Base-by-base conservation (phyloP, 176 grass and related monocot genomes). In the Pharus latifolius region DNA sequence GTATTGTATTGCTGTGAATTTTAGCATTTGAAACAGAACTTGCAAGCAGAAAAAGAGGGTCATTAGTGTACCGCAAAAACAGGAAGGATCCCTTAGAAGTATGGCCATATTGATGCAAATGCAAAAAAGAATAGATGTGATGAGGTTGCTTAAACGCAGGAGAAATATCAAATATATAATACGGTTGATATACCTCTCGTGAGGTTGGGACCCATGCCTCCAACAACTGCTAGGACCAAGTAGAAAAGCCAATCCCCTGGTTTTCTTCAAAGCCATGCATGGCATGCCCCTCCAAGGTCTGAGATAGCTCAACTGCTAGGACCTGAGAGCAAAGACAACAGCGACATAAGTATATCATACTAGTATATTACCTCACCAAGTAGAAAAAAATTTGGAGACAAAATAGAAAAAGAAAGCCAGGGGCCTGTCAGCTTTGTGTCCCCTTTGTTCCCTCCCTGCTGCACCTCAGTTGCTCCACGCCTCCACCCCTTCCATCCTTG, bases 401-500 rank as follows among this genome's bases (percentile, higher is more conserved):
- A 62, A n/a, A 56, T 44, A 65, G 68, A 79, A 82, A n/a, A 79
- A 65, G 65, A 59, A 76, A 61, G 65, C 76, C 65, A 85, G 83
- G 80, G 78, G 27, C 56, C 65, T 93, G 94, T 98, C 89, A 80
- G 56, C 45, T 52, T 61, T 53, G 56, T 92, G 92, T 73, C 67
- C 73, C 61, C 60, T 52, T 73, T 37, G 51, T 79, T 79, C 81
- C 81, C 67, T 67, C 32, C 67, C 30, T 50, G 55, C 74, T 83
- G 69, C 67, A 68, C 69, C 82, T 76, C 64, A 76, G 69, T 10
- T 45, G 69, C 83, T 85, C 63, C 70, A 80, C 76, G n/a, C n/a
- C n/a, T n/a, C n/a, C n/a, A 74, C 56, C 46, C 22, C 51, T 50
- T 17, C n/a, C n/a, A n/a, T 76, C 75, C 76, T 75, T 70, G 95